Evolutionary conservation across 345 rosid species (phyloP).

Genomic region (Turritis glabra): DNA sequence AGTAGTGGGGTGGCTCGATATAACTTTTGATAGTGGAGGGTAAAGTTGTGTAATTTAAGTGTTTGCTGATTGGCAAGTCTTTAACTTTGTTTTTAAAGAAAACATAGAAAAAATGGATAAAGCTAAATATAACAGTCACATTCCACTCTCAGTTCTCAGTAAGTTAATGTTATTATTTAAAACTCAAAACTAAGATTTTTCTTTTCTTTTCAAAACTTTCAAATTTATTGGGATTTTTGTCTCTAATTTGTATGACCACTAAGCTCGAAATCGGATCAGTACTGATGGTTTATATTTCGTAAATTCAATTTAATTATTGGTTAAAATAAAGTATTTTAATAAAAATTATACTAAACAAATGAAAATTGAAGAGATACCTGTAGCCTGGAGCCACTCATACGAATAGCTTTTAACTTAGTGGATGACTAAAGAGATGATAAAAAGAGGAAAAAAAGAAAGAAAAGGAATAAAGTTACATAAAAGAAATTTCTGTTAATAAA

Average conservation of each 20-base stretch:
- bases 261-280: background rate
- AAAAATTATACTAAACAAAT: background rate
- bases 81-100: constrained; percentile 19
- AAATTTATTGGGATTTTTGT: background rate
- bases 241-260: background rate
- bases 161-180: background rate
- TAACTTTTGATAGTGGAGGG: constrained; percentile 35
- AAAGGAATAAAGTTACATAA: background rate
- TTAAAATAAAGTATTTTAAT: background rate
- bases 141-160: constrained; percentile 19
- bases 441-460: background rate
- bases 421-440: constrained; percentile 17
- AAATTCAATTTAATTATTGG: background rate
- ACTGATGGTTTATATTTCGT: background rate
- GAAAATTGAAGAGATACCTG: background rate
- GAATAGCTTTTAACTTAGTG: constrained; percentile 20
- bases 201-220: background rate
- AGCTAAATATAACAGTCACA: constrained; percentile 20
- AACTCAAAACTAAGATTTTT: background rate
- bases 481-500: background rate
- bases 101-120: constrained; percentile 25
- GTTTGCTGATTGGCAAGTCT: constrained; percentile 16
- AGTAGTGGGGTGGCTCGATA: constrained; percentile 11
- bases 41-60: constrained; percentile 28
- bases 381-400: background rate